Conservation (phyloP, 495 filamentous ascomycete species). For the Clavariopsis aquatica region DNA sequence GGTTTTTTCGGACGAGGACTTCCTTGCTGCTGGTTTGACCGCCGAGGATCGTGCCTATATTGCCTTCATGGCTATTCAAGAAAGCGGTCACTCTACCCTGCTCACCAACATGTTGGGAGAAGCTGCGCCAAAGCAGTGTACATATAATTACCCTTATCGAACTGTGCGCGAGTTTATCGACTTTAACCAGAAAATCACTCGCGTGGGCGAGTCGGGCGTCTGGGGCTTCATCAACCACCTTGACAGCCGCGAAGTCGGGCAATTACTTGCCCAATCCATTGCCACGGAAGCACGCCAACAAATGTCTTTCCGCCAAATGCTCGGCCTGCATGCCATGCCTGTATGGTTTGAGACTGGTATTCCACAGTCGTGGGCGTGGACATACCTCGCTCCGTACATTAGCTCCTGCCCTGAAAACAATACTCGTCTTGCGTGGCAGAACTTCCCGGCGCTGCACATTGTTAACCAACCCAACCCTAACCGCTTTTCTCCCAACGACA, state of each 20-base stretch:
- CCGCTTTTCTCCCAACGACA: conserved; percentile 55
- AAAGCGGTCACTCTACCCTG: conserved; percentile 76
- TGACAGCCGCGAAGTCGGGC: conserved; percentile 71
- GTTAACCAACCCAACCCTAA: conserved; percentile 76
- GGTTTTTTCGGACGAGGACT: conserved; percentile 70
- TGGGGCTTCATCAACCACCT: conserved; percentile 84
- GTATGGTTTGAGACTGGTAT: conserved; percentile 82
- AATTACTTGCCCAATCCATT: conserved; percentile 74
- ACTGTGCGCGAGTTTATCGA: conserved; percentile 80
- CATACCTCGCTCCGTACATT: conserved; percentile 81
- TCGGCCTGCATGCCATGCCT: conserved; percentile 80
- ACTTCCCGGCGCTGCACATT: conserved; percentile 75
- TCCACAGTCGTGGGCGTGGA: conserved; percentile 87
- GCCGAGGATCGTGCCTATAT: conserved; percentile 71
- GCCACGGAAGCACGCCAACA: conserved; percentile 86
- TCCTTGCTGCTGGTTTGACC: conserved; percentile 64
- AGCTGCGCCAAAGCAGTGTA: conserved; percentile 72
- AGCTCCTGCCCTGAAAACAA: conserved; percentile 71
- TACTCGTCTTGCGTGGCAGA: conserved; percentile 82
- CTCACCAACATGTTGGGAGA: conserved; percentile 79
- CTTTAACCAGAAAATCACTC: conserved; percentile 83
- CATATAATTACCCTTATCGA: conserved; percentile 78
- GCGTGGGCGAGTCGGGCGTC: conserved; percentile 78
- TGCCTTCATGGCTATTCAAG: conserved; percentile 83
- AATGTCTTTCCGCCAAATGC: conserved; percentile 84